Evolutionary conservation across 257 asterid genomes (phyloP).

Genomic region (Salvia hispanica): DNA sequence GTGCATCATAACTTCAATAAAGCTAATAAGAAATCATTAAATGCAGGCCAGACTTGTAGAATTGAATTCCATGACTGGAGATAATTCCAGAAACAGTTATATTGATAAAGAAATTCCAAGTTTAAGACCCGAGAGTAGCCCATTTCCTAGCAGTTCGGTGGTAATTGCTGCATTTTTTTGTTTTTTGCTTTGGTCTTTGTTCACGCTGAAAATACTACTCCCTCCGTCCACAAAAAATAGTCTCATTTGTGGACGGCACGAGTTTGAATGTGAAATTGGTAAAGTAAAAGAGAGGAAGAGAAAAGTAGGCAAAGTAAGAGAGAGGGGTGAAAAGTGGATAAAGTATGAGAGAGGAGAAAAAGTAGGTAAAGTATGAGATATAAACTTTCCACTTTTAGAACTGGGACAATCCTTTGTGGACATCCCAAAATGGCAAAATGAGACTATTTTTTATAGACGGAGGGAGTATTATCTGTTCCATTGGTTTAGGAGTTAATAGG

Average conservation of each 20-base stretch:
- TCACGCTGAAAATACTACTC: conserved; percentile 19
- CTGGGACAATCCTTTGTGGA: too few relatives aligned
- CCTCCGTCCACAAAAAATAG: too few relatives aligned
- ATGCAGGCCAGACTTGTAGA: conserved; percentile 81
- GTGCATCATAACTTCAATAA: conserved; percentile 25
- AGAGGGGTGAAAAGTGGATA: too few relatives aligned
- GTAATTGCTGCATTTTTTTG: conserved; percentile 40
- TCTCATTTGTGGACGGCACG: too few relatives aligned
- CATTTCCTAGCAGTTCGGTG: conserved; percentile 61
- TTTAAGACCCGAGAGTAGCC: conserved; percentile 45
- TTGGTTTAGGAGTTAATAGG: conserved; percentile 17
- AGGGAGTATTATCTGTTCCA: neutral
- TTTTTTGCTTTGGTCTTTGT: conserved; percentile 15
- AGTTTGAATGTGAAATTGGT: too few relatives aligned
- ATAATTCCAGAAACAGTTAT: conserved; percentile 53
- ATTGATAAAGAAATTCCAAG: conserved; percentile 49
- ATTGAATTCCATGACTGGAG: conserved; percentile 60
- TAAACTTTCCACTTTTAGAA: too few relatives aligned
- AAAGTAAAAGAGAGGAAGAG: too few relatives aligned
- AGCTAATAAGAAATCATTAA: conserved; percentile 32
- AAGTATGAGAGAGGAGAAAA: too few relatives aligned
- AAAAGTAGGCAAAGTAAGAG: too few relatives aligned
- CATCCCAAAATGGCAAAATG: too few relatives aligned
- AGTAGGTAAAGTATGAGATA: too few relatives aligned
- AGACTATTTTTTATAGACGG: too few relatives aligned